Base-by-base conservation (phyloP, 345 rosid genomes). In the Pistacia vera region DNA sequence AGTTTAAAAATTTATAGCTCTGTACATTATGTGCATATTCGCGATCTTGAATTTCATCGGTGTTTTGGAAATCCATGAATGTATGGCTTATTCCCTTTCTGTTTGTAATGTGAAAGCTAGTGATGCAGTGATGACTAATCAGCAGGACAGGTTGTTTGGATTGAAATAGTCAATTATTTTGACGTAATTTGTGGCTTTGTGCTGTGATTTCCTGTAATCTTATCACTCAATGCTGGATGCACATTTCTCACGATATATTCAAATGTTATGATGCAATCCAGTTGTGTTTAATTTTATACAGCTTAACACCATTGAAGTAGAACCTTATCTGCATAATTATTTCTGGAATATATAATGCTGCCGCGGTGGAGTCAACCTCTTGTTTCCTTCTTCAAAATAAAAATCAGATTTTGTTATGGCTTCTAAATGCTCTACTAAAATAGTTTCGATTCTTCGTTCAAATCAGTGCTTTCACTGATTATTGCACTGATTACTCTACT, bases 1-100 rank as follows among this genome's bases (percentile, higher is more conserved):
- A 54, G 25, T 36, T 66, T n/a, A 54, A 8, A 38, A 12, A 11
- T 54, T 3, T 54, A 16, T 12, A 22, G 13, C 3, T 36, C 16
- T 70, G 79, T 79, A 75, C 78, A 64, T 63, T 65, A 59, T 36
- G 54, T 63, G 62, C 13, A 51, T 77, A 63, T 54, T 52, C 8
- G 38, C 70, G 36, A 33, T 67, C n/a, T n/a, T 55, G 3, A 57
- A 4, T 25, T 72, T 33, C 66, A 8, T 20, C 10, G 14, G 0
- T 46, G 18, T 8, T 51, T 3, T 51, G 12, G 12, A 67, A 52
- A 52, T 52, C 55, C 6, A 52, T 52, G 57, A 12, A 3, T 52
- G 57, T 54, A 54, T 16, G n/a, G 8, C 18, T 1, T 54, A 16
- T 11, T 54, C 6, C 17, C 18, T 18, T 54, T 52, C 16, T 54